Conservation (phyloP, 768 basidiomycete species). For the Trametes cubensis region DNA sequence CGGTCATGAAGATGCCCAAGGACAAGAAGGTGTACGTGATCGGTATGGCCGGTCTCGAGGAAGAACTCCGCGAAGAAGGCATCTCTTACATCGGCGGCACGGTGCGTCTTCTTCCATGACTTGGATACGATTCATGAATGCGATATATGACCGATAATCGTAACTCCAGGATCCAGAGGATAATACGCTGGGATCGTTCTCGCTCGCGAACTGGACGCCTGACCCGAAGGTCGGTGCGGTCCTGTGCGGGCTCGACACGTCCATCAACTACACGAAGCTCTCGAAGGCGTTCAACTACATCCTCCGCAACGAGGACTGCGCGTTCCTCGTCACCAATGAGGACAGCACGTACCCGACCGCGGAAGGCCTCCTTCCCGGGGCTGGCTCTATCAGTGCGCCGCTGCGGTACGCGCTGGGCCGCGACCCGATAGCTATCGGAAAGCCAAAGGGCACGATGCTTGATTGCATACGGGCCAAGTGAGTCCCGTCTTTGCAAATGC, state of each 20-base stretch:
- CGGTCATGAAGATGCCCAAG: constrained; percentile 85
- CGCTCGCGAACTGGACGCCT: constrained; percentile 64
- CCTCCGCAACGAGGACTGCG: constrained; percentile 73
- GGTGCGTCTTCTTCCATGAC: constrained; percentile 47
- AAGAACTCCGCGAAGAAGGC: constrained; percentile 90
- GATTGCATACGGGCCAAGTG: constrained; percentile 87
- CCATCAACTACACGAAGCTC: constrained; percentile 91
- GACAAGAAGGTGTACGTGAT: constrained; percentile 96
- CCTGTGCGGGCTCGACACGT: constrained; percentile 87
- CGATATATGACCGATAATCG: neutral
- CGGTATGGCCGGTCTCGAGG: constrained; percentile 88
- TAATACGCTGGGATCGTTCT: constrained; percentile 70
- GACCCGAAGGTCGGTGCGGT: constrained; percentile 88
- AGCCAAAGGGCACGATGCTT: constrained; percentile 87
- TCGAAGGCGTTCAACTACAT: constrained; percentile 93
- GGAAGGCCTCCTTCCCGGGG: constrained; percentile 76
- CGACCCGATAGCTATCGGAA: constrained; percentile 82
- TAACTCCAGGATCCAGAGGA: constrained; percentile 76
- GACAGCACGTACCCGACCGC: constrained; percentile 89
- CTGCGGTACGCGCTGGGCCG: constrained; percentile 70
- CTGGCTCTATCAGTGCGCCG: constrained; percentile 83
- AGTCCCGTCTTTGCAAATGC: constrained; percentile 18
- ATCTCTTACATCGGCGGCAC: constrained; percentile 82
- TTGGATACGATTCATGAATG: neutral
- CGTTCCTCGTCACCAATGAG: constrained; percentile 89